Conservation (phyloP, 2,329 filamentous ascomycete species). For the Epicoccum nigrum region DNA sequence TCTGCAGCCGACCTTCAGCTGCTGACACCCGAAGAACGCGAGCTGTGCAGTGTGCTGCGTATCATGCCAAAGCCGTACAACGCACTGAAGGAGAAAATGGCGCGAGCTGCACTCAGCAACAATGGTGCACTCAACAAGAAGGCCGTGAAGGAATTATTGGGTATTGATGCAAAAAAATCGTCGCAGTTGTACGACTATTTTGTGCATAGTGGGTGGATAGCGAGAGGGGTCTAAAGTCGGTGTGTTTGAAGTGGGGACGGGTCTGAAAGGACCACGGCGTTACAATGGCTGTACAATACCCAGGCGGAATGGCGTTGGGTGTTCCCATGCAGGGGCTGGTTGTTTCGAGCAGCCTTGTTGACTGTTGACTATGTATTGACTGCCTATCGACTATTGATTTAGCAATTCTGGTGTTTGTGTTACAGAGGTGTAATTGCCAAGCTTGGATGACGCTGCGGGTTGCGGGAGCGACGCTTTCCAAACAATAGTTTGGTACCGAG, state of each 20-base stretch:
- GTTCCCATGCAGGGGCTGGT: neutral
- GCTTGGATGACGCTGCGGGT: constrained; percentile 10
- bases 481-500: constrained; percentile 22
- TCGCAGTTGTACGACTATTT: constrained; percentile 93
- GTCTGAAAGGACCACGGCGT: constrained; percentile 3
- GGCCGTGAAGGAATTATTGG: constrained; percentile 83
- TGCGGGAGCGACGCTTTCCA: constrained; percentile 14
- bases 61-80: constrained; percentile 94
- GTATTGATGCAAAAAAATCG: constrained; percentile 82
- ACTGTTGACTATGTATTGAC: neutral
- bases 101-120: constrained; percentile 87
- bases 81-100: constrained; percentile 89
- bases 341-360: neutral
- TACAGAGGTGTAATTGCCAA: neutral
- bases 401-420: neutral
- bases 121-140: constrained; percentile 94
- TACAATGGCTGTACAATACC: constrained; percentile 31
- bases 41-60: constrained; percentile 82
- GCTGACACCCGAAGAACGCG: constrained; percentile 80
- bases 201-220: constrained; percentile 89
- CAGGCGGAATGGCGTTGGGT: constrained; percentile 20
- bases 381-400: constrained; percentile 3
- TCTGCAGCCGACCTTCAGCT: constrained; percentile 84
- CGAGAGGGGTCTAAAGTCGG: constrained; percentile 73
- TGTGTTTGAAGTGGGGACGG: neutral